phyloP scores from a whole-genome alignment of 176 grass and related monocot genomes.

The Aegilops longissima region DNA sequence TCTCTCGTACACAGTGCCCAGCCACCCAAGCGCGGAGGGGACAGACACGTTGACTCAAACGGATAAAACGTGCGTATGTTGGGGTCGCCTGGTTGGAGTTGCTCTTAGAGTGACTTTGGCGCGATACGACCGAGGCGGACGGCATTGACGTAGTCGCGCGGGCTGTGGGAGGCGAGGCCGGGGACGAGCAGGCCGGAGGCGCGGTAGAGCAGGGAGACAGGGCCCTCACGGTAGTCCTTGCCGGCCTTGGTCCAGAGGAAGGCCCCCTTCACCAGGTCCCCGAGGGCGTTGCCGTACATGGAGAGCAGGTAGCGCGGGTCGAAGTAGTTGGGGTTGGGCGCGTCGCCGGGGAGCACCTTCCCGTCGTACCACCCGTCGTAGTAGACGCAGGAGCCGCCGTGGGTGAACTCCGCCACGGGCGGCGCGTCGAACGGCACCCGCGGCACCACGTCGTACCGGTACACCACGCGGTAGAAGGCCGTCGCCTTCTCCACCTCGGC shows the following conservation, averaged over 20 bases:
- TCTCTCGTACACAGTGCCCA: too few relatives aligned
- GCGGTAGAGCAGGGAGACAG: constrained; percentile 49
- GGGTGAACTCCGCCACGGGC: constrained; percentile 33
- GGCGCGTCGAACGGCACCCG: constrained; percentile 65
- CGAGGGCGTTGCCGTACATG: constrained; percentile 48
- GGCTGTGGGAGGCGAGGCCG: constrained; percentile 68
- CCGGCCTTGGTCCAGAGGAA: constrained; percentile 44
- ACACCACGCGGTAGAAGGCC: constrained; percentile 51
- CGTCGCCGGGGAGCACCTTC: constrained; percentile 39
- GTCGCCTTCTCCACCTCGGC: background rate
- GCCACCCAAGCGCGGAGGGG: too few relatives aligned
- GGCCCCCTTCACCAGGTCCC: constrained; percentile 57
- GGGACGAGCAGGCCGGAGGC: constrained; percentile 43
- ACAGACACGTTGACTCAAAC: too few relatives aligned
- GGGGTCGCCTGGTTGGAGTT: too few relatives aligned
- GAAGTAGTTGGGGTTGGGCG: constrained; percentile 73
- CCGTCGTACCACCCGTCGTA: constrained; percentile 66
- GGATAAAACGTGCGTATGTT: too few relatives aligned
- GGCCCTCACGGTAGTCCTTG: constrained; percentile 56
- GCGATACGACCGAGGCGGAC: constrained; percentile 38
- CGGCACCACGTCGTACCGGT: constrained; percentile 77
- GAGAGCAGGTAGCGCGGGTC: constrained; percentile 37
- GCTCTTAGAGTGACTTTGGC: background rate
- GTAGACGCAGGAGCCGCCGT: constrained; percentile 63
- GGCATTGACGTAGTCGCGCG: constrained; percentile 65